Evolutionary conservation across 257 asterid genomes (phyloP).

Genomic region (Nicotiana undulata): DNA sequence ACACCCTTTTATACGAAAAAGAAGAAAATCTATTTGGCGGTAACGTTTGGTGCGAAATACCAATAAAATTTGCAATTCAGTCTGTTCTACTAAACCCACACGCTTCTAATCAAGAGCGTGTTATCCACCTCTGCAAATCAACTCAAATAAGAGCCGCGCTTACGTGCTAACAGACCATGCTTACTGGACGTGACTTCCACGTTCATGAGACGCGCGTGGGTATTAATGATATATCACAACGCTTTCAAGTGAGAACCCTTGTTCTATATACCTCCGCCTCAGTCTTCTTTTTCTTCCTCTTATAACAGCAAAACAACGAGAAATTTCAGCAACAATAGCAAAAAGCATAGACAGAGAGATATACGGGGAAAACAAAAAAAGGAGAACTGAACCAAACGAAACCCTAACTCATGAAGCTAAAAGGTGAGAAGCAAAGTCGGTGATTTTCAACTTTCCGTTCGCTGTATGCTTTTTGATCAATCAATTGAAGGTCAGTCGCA

Average conservation of each 20-base stretch:
- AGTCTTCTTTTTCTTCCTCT: slow-evolving; percentile 9
- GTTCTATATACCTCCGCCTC: slow-evolving; percentile 59
- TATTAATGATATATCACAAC: background rate
- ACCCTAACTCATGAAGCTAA: background rate
- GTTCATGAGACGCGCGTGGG: slow-evolving; percentile 22
- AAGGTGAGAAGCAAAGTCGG: slow-evolving; percentile 18
- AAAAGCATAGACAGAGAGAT: background rate
- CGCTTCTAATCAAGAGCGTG: slow-evolving; percentile 26
- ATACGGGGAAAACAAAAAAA: background rate
- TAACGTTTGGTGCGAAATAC: slow-evolving; percentile 53
- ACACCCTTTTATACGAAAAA: slow-evolving; percentile 11
- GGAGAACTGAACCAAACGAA: background rate
- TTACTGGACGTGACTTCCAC: slow-evolving; percentile 11
- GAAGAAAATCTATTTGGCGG: slow-evolving; percentile 55
- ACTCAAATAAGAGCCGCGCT: slow-evolving; percentile 20
- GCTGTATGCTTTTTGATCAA: slow-evolving; percentile 40
- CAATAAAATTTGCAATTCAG: slow-evolving; percentile 23
- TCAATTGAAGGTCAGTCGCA: slow-evolving; percentile 41
- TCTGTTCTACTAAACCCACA: background rate
- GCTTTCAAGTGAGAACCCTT: slow-evolving; percentile 29
- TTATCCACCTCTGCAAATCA: background rate
- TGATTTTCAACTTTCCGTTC: slow-evolving; percentile 30
- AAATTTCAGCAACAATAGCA: slow-evolving; percentile 4
- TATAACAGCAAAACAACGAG: slow-evolving; percentile 1
- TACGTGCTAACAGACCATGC: background rate